Conservation (phyloP, 371 early-diverging fungal genomes). For the Zychaea mexicana region DNA sequence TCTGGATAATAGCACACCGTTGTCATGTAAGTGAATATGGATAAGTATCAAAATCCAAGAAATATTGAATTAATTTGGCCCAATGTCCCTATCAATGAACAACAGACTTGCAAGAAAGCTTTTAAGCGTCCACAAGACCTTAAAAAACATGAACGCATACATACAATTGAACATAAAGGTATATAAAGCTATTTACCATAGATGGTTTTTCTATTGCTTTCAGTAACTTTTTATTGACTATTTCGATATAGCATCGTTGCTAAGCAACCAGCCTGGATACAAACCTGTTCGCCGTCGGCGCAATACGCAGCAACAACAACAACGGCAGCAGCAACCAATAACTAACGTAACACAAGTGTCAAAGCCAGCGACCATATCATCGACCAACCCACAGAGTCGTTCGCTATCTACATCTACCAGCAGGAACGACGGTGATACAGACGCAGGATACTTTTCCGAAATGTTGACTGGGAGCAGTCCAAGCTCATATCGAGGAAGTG, state of each 20-base stretch:
- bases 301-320: neutral
- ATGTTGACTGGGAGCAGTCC: conserved; percentile 5
- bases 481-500: neutral
- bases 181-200: neutral
- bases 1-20: conserved; percentile 13
- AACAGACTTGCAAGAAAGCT: conserved; percentile 74
- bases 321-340: neutral
- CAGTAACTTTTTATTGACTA: neutral
- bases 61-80: neutral
- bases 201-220: neutral
- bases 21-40: conserved; percentile 13
- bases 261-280: conserved; percentile 42
- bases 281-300: conserved; percentile 36
- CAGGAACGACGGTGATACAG: neutral
- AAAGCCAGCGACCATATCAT: neutral
- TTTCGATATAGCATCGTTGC: conserved; percentile 25
- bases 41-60: neutral
- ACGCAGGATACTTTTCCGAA: conserved; percentile 1
- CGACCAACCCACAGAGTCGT: neutral
- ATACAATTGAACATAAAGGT: conserved; percentile 63
- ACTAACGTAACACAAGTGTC: conserved; percentile 1
- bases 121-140: conserved; percentile 95
- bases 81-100: neutral
- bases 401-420: neutral
- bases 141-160: conserved; percentile 91